phyloP scores from a whole-genome alignment of 192 early-diverging fungal species.

The Backusella morwellensis region DNA sequence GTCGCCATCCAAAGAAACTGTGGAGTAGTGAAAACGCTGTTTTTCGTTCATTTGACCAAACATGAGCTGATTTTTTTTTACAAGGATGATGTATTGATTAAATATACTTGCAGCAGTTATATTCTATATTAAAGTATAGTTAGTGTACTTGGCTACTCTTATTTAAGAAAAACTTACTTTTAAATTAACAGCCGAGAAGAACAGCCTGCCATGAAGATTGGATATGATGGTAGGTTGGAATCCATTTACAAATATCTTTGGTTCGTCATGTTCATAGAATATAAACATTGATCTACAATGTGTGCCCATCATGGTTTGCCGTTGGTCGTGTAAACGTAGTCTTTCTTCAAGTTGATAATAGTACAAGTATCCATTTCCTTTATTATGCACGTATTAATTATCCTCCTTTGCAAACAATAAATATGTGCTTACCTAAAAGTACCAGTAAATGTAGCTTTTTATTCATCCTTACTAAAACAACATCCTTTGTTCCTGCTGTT shows the following conservation, averaged over 20 bases:
- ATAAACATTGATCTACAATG: constrained; percentile 65
- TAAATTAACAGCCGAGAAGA: constrained; percentile 84
- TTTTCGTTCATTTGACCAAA: constrained; percentile 80
- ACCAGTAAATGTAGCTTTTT: constrained; percentile 68
- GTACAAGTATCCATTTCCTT: constrained; percentile 78
- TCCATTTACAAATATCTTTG: constrained; percentile 75
- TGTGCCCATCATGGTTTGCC: constrained; percentile 69
- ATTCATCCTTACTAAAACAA: constrained; percentile 65
- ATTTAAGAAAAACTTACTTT: constrained; percentile 44
- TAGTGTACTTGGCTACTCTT: background rate
- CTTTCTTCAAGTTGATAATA: constrained; percentile 53
- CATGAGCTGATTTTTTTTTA: constrained; percentile 54
- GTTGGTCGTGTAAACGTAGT: constrained; percentile 13
- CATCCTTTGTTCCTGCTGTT: constrained; percentile 65
- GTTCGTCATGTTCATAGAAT: constrained; percentile 42
- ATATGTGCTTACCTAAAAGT: constrained; percentile 50
- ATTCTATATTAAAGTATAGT: constrained; percentile 9
- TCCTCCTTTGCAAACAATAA: background rate
- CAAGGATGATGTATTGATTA: constrained; percentile 62
- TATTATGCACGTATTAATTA: too few species aligned
- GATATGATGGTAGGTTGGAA: constrained; percentile 84
- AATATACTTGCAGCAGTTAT: constrained; percentile 35
- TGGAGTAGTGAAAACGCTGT: constrained; percentile 82
- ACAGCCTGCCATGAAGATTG: constrained; percentile 61
- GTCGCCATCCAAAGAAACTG: constrained; percentile 57